Evolutionary conservation across 805 yeast genomes (phyloP), one percentile per base, ranked within the genome.

Genomic region (Torulaspora quercuum): DNA sequence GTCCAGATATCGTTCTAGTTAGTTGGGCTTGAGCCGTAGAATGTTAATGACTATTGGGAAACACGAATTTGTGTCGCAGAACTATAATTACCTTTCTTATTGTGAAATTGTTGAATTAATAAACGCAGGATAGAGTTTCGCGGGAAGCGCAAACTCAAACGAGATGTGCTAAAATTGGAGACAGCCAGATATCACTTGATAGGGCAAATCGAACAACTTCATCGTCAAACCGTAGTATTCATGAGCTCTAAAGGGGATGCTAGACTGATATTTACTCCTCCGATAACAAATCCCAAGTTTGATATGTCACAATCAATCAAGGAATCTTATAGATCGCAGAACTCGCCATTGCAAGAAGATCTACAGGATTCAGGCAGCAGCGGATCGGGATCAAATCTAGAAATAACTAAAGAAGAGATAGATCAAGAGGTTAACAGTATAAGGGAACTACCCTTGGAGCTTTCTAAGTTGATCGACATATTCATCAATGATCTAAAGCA

Each of bases 401-500:
- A 41, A 9, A 22, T 54, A 22, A 45, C 48, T 3, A 37, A 42
- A 16, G 57, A 50, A 21, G 62, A 58, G 25, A 48, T 53, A 8
- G 53, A 43, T n/a, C 42, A 42, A 11, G 50, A 47, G 27, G 29
- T 48, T 5, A 40, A 30, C 24, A 29, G 39, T 6, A 46, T 56
- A 8, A 31, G 25, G 6, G 46, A 46, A 13, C 39, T 60, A 19
- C 65, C 65, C 6, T 18, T 19, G 3, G 63, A 58, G 8, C 42
- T 59, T 9, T 41, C 52, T 9, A 52, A 41, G 17, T 27, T 48
- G 29, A 49, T 59, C 15, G 59, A 57, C 36, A 12, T 37, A 6
- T 60, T 59, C 40, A 54, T 60, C 14, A 40, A 47, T 15, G 65
- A 59, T 43, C 35, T 60, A 27, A 60, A 59, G 40, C 61, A 60